Percentiles rank a stretch among this genome's conserved stretches.
Evolutionary conservation across 805 yeast species (phyloP).

Genomic region (Diddensiella transvaalensis): DNA sequence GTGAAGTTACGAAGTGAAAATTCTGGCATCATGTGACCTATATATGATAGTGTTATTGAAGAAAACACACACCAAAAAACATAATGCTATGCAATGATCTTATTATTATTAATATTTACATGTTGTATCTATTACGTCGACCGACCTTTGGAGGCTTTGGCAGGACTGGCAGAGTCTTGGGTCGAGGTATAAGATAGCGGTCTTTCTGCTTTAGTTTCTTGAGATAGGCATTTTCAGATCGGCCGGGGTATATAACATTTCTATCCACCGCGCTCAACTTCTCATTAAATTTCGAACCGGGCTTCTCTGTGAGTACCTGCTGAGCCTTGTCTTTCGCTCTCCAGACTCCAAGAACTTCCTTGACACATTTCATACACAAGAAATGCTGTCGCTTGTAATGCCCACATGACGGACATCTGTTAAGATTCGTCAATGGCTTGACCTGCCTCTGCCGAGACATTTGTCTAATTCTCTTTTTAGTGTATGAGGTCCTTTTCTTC

Average conservation of each 20-base stretch:
- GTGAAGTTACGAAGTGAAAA: constrained; percentile 4
- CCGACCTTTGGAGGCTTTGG: constrained; percentile 23
- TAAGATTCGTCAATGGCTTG: constrained; percentile 68
- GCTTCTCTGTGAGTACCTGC: constrained; percentile 19
- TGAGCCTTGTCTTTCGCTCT: constrained; percentile 31
- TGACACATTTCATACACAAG: constrained; percentile 88
- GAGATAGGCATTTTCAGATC: constrained; percentile 35
- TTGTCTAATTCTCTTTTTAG: constrained; percentile 77
- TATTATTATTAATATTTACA: constrained; percentile 1
- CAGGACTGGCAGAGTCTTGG: constrained; percentile 44
- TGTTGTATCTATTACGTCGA: too few relatives aligned
- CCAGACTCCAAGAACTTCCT: constrained; percentile 75
- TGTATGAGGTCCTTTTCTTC: constrained; percentile 86
- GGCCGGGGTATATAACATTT: constrained; percentile 59
- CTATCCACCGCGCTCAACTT: constrained; percentile 55
- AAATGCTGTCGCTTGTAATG: constrained; percentile 85
- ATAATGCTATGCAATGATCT: not conserved
- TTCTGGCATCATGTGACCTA: constrained; percentile 4
- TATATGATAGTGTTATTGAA: not conserved
- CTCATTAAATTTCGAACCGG: constrained; percentile 32
- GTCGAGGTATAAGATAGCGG: constrained; percentile 54
- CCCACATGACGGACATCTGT: constrained; percentile 95
- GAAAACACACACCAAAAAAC: not conserved
- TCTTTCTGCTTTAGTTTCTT: constrained; percentile 49
- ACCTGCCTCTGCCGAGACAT: constrained; percentile 79